phyloP scores from a whole-genome alignment of 148 eudicot species.

The Rhododendron griersonianum region DNA sequence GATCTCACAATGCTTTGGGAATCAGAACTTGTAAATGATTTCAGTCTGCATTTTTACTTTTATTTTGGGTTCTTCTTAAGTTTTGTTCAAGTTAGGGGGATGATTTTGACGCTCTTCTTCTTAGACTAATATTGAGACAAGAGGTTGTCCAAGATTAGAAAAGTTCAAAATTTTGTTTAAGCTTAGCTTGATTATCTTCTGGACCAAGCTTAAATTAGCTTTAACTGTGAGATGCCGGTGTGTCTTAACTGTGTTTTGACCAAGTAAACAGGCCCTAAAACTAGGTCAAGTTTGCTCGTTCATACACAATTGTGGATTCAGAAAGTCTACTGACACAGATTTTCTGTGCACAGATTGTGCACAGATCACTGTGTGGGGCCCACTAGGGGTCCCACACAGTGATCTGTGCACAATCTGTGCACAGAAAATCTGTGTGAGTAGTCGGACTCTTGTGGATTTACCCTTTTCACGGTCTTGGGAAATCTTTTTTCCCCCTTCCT shows the following conservation, averaged over 20 bases:
- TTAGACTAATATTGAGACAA: not conserved
- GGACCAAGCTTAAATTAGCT: not conserved
- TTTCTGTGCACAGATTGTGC: no score
- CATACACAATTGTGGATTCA: not conserved
- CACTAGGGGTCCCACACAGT: no score
- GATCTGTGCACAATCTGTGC: no score
- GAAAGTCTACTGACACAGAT: no score
- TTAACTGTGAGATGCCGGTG: not conserved
- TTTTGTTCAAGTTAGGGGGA: not conserved
- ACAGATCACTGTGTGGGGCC: no score
- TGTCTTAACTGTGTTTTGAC: not conserved
- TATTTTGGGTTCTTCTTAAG: not conserved
- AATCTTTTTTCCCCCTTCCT: not conserved
- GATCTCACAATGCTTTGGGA: not conserved
- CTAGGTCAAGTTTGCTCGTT: not conserved
- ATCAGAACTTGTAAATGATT: not conserved
- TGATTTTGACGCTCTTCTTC: not conserved
- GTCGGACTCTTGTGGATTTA: not conserved
- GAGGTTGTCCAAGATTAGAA: no score
- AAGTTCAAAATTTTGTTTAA: not conserved
- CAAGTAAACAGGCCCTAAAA: not conserved
- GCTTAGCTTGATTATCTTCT: not conserved
- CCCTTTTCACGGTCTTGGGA: not conserved
- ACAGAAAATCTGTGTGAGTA: no score
- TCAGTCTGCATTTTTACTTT: not conserved